Evolutionary conservation across 306 rosid species (phyloP), one percentile per base, ranked within the genome.

Genomic region (Cicer chorassanicum): DNA sequence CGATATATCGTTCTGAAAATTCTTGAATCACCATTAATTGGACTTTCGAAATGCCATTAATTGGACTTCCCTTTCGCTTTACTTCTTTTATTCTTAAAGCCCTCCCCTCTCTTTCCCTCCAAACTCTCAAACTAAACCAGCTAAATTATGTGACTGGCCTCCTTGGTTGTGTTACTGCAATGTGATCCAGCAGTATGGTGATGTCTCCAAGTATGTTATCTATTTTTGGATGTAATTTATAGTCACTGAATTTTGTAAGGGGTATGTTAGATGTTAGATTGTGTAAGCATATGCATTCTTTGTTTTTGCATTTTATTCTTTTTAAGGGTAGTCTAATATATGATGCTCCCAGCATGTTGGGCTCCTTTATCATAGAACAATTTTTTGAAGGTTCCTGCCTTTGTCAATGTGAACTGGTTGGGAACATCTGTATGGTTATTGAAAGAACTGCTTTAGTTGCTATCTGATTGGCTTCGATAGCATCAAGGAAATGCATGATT

Each of bases 301-400:
- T 70, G 49, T 68, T 67, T 66, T 68, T 11, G 38, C 69, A 66
- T 49, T 61, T 16, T 72, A 16, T 40, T 65, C 2, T 38, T 41
- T 29, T 49, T 15, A 41, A 68, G 24, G 51, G 61, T 7, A 11
- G 34, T 75, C 50, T 39, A 40, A 67, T 24, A 45, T 53, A 73
- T 11, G 14, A 55, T 16, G 56, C 34, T 59, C 29, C 48, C 40
- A 66, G 51, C 55, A 49, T 50, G 12, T 40, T 79, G 38, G 19
- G 56, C 62, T 70, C 65, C 7, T 6, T 51, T 24, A 51, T 39
- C 43, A 19, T 74, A 9, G 42, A 74, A 62, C 16, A 39, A 24
- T 77, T 65, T 72, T 5, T 16, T 24, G 6, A 68, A 68, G 66
- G 51, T 79, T 82, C 57, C 51, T 82, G 79, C 44, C 54, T 11